Conservation (phyloP, 208 protist genomes). For the Novymonas esmeraldas region DNA sequence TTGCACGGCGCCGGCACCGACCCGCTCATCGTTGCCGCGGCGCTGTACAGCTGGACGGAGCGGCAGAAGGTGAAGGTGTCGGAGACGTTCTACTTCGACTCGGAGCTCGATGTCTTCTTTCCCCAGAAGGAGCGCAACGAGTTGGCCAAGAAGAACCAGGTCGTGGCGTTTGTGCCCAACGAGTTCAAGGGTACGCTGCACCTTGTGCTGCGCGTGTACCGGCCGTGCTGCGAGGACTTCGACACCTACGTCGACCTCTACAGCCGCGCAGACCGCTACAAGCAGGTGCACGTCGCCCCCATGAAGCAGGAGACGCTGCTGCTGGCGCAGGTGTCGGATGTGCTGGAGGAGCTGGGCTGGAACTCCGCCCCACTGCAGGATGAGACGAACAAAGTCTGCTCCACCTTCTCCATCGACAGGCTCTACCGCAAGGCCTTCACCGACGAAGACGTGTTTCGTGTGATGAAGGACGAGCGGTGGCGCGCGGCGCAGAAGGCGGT, state of each 20-base stretch:
- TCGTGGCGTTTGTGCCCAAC: slow-evolving; percentile 77
- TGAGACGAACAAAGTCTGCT: slow-evolving; percentile 30
- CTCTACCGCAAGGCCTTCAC: slow-evolving; percentile 60
- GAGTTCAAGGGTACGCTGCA: slow-evolving; percentile 78
- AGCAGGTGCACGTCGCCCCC: slow-evolving; percentile 69
- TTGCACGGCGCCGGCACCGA: slow-evolving; percentile 78
- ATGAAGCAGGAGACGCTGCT: slow-evolving; percentile 90
- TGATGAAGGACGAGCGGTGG: slow-evolving; percentile 52
- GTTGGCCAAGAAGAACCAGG: slow-evolving; percentile 57
- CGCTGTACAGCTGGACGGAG: slow-evolving; percentile 63
- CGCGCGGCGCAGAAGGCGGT: slow-evolving; percentile 53
- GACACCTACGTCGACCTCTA: slow-evolving; percentile 89
- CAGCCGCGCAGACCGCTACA: slow-evolving; percentile 79
- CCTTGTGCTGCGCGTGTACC: slow-evolving; percentile 69
- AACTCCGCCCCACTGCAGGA: slow-evolving; percentile 29
- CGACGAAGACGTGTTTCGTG: slow-evolving; percentile 54
- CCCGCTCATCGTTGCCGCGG: slow-evolving; percentile 64
- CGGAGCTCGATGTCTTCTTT: slow-evolving; percentile 80
- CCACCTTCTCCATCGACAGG: slow-evolving; percentile 31
- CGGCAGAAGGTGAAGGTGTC: slow-evolving; percentile 67
- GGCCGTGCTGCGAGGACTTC: slow-evolving; percentile 77
- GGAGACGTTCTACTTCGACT: slow-evolving; percentile 91
- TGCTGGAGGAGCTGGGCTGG: slow-evolving; percentile 87
- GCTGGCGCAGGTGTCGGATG: slow-evolving; percentile 71
- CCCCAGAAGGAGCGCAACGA: slow-evolving; percentile 74